A percentile compares a stretch with the other conserved stretches of the same genome.
phyloP scores from a whole-genome alignment of 495 filamentous ascomycete species.

The Neurospora africana region DNA sequence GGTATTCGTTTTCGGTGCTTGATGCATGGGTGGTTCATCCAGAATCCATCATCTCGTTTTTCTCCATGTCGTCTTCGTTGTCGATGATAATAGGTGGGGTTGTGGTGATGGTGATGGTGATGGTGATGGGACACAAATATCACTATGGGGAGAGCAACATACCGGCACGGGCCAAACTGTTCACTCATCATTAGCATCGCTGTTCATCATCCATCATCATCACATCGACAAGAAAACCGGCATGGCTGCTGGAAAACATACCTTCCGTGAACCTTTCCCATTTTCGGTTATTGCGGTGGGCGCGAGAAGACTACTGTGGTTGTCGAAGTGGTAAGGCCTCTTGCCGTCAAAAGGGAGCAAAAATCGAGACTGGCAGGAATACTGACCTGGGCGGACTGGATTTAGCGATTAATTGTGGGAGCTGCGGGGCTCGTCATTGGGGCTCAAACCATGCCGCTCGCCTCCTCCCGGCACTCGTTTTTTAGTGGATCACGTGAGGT shows the following conservation, averaged over 20 bases:
- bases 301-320: slow-evolving; percentile 14
- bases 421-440: slow-evolving; percentile 20
- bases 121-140: background rate
- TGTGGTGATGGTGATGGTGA: background rate
- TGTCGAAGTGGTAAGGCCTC: slow-evolving; percentile 4
- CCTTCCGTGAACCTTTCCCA: slow-evolving; percentile 33
- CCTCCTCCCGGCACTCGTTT: background rate
- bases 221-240: background rate
- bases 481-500: background rate
- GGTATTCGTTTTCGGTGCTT: background rate
- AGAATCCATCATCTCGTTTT: background rate
- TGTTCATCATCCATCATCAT: background rate
- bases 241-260: slow-evolving; percentile 1
- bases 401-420: slow-evolving; percentile 12
- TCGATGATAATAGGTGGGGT: background rate
- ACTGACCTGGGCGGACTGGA: slow-evolving; percentile 7
- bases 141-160: slow-evolving; percentile 6
- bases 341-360: background rate
- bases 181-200: slow-evolving; percentile 5
- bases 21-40: background rate
- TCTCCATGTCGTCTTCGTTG: background rate
- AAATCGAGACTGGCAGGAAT: slow-evolving; percentile 5
- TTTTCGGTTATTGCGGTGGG: slow-evolving; percentile 20
- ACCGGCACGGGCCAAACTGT: slow-evolving; percentile 29
- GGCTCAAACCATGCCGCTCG: slow-evolving; percentile 11